phyloP scores from a whole-genome alignment of 1,139 yeast species.

The Candida sp. region DNA sequence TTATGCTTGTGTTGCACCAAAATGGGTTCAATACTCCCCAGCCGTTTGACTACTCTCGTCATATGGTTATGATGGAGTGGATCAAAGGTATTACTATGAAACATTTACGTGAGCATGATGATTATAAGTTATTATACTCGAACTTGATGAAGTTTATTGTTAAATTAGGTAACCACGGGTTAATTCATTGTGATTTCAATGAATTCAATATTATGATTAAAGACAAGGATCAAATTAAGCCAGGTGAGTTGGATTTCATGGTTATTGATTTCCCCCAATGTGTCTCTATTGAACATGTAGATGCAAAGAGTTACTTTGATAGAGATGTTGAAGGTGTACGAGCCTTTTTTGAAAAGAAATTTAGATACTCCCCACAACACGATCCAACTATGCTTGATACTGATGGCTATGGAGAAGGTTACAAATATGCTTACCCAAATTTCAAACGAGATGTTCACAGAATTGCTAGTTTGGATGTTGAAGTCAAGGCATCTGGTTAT shows the following conservation, averaged over 20 bases:
- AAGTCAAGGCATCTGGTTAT: constrained; percentile 91
- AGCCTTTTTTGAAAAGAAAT: constrained; percentile 74
- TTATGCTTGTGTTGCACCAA: constrained; percentile 68
- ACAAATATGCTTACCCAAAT: constrained; percentile 72
- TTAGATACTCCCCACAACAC: constrained; percentile 65
- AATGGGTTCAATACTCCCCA: constrained; percentile 84
- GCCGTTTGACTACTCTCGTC: constrained; percentile 89
- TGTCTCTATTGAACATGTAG: constrained; percentile 86
- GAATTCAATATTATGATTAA: constrained; percentile 93
- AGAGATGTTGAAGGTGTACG: constrained; percentile 92
- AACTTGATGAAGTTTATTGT: constrained; percentile 87
- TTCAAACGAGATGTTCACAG: constrained; percentile 75
- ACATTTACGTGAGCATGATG: constrained; percentile 64
- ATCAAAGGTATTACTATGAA: constrained; percentile 90
- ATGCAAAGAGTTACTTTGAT: constrained; percentile 83
- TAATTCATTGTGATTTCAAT: constrained; percentile 96
- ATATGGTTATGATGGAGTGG: constrained; percentile 89
- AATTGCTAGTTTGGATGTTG: constrained; percentile 66
- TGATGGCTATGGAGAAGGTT: constrained; percentile 80
- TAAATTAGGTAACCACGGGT: constrained; percentile 77
- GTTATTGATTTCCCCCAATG: constrained; percentile 99
- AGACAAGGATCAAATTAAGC: constrained; percentile 49
- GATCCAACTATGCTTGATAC: constrained; percentile 70
- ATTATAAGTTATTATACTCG: constrained; percentile 70
- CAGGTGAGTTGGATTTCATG: constrained; percentile 63